A percentile compares a stretch with the other conserved stretches of the same genome.
These are phyloP conservation scores for Begonia loranthoides DNA, from an alignment of 306 rosid species.

Conservation along the genomic window DNA sequence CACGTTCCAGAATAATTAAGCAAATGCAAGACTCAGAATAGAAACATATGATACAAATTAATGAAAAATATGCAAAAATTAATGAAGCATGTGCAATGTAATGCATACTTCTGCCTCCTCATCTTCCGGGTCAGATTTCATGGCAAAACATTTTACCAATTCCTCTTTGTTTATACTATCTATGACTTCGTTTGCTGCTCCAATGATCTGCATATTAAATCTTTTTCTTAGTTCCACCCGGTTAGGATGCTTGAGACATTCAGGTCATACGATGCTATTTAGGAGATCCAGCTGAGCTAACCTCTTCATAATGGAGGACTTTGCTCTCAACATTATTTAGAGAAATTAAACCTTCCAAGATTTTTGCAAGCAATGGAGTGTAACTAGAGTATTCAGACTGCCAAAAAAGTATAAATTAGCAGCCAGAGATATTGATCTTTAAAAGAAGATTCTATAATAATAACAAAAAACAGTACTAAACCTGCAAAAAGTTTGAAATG, in stretches of 20 bases:
- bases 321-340: constrained; percentile 40
- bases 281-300: constrained; percentile 5
- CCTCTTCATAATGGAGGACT: constrained; percentile 52
- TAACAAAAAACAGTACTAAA: too few relatives aligned
- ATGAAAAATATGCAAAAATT: too few relatives aligned
- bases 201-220: constrained; percentile 49
- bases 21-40: neutral
- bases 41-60: neutral
- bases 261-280: too few relatives aligned
- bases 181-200: constrained; percentile 70
- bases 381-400: constrained; percentile 83
- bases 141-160: constrained; percentile 47
- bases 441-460: neutral
- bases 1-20: neutral
- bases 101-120: constrained; percentile 72
- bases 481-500: too few relatives aligned
- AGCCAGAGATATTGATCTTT: constrained; percentile 3
- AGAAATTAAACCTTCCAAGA: constrained; percentile 76
- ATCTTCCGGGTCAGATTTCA: constrained; percentile 73
- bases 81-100: neutral
- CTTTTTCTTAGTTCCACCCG: too few relatives aligned
- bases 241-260: too few relatives aligned
- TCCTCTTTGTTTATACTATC: constrained; percentile 73
- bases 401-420: constrained; percentile 13
- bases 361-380: constrained; percentile 75